Percentiles rank a stretch among this genome's conserved stretches.
phyloP scores from a whole-genome alignment of 1,284 basidiomycete genomes.

The Cutaneotrichosporon cyanovorans region DNA sequence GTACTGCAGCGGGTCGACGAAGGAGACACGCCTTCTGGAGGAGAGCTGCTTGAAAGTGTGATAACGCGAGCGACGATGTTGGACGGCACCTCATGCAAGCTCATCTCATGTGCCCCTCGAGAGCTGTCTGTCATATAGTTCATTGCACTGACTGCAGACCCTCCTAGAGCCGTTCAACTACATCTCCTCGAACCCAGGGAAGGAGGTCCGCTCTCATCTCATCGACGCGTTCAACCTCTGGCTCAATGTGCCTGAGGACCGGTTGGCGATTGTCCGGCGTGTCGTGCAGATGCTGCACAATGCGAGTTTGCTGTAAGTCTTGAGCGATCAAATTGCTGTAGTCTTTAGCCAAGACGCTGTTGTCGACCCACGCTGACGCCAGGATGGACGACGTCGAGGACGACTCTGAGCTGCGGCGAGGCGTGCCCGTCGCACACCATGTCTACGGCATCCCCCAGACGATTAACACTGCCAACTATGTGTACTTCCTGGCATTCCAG shows the following conservation, averaged over 20 bases:
- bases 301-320: slow-evolving; percentile 75
- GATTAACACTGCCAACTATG: slow-evolving; percentile 95
- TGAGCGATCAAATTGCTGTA: no score
- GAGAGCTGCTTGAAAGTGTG: no score
- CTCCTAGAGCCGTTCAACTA: slow-evolving; percentile 86
- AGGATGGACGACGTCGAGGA: slow-evolving; percentile 98
- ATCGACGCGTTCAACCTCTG: slow-evolving; percentile 93
- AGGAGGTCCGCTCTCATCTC: slow-evolving; percentile 82
- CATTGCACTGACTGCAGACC: slow-evolving; percentile 4
- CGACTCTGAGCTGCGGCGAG: slow-evolving; percentile 79
- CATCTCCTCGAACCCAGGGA: slow-evolving; percentile 76
- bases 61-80: no score
- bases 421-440: slow-evolving; percentile 82
- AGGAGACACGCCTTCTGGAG: no score
- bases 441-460: slow-evolving; percentile 95
- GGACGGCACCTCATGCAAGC: no score
- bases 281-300: slow-evolving; percentile 92
- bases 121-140: no score
- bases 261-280: slow-evolving; percentile 64
- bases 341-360: neutral
- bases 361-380: neutral
- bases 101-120: no score
- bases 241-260: slow-evolving; percentile 70
- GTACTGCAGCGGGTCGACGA: no score
- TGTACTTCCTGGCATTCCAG: slow-evolving; percentile 83